Conservation (phyloP, 2,329 filamentous ascomycete genomes). For the Fusarium anthophilum region DNA sequence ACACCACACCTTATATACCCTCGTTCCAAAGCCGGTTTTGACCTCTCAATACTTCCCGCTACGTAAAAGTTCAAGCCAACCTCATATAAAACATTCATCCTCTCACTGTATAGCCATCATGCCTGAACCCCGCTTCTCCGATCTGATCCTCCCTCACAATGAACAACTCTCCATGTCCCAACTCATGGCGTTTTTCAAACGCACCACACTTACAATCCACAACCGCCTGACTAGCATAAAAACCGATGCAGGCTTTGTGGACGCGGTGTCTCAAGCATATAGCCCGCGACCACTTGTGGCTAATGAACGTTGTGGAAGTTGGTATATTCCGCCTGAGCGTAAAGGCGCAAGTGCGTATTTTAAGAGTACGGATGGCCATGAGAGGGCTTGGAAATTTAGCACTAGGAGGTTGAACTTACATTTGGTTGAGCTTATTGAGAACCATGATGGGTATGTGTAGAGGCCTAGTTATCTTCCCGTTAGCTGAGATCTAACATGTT, state of each 20-base stretch:
- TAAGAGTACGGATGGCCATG: constrained; percentile 97
- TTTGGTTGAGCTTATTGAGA: constrained; percentile 73
- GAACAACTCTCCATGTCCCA: constrained; percentile 76
- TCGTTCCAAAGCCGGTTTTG: background rate
- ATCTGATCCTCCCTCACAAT: constrained; percentile 62
- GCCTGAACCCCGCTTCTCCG: constrained; percentile 46
- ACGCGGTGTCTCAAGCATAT: constrained; percentile 64
- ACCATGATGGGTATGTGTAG: constrained; percentile 69
- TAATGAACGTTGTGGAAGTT: constrained; percentile 95
- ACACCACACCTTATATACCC: background rate
- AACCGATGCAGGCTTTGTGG: constrained; percentile 79
- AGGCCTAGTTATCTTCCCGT: background rate
- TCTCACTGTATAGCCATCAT: constrained; percentile 5
- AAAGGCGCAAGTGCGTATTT: constrained; percentile 88
- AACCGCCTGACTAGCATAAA: constrained; percentile 86
- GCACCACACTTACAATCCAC: constrained; percentile 77
- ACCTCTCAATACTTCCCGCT: background rate
- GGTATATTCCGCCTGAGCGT: constrained; percentile 78
- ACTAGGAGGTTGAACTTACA: constrained; percentile 85
- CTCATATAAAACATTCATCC: background rate
- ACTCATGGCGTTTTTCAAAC: constrained; percentile 76
- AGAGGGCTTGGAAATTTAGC: constrained; percentile 90
- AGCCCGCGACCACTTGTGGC: constrained; percentile 76
- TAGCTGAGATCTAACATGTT: background rate
- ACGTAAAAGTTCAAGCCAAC: too few relatives aligned